A percentile compares a stretch with the other conserved stretches of the same genome.
Evolutionary conservation across 768 basidiomycete species (phyloP).

Genomic region (Mycena pura): DNA sequence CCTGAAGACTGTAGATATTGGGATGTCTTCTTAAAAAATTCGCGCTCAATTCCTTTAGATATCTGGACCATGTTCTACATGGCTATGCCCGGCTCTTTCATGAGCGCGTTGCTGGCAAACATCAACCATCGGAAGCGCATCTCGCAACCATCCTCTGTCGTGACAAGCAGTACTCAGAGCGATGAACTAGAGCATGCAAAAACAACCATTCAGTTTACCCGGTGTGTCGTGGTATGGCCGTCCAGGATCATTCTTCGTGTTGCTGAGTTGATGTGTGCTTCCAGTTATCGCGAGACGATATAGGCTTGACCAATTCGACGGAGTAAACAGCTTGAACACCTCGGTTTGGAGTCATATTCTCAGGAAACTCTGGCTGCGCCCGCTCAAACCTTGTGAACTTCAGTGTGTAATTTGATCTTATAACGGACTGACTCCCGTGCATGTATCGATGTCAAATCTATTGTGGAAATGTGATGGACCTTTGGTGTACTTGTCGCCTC

Average conservation of each 20-base stretch:
- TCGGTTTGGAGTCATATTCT: neutral
- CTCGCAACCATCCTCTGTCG: neutral
- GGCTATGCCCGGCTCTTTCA: constrained; percentile 21
- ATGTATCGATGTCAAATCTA: too few relatives aligned
- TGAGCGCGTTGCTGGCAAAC: constrained; percentile 22
- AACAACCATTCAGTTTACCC: neutral
- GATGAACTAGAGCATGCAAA: neutral
- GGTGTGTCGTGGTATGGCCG: constrained; percentile 3
- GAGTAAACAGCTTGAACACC: neutral
- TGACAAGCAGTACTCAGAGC: neutral
- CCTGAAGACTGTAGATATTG: constrained; percentile 11
- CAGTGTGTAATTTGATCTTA: too few relatives aligned
- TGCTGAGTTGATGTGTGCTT: neutral
- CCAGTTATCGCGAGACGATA: neutral
- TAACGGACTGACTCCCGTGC: too few relatives aligned
- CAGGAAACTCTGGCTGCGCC: too few relatives aligned
- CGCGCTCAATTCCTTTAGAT: neutral
- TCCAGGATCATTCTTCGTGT: neutral
- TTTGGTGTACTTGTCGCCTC: too few relatives aligned
- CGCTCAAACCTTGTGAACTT: too few relatives aligned
- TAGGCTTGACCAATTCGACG: neutral
- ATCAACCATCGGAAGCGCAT: constrained; percentile 15
- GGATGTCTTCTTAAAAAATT: neutral
- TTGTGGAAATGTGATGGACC: too few relatives aligned
- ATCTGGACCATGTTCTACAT: constrained; percentile 18